Percentiles rank a stretch among this genome's conserved stretches.
Conservation (phyloP, 495 filamentous ascomycete genomes). For the Aspergillus bridgeri region DNA sequence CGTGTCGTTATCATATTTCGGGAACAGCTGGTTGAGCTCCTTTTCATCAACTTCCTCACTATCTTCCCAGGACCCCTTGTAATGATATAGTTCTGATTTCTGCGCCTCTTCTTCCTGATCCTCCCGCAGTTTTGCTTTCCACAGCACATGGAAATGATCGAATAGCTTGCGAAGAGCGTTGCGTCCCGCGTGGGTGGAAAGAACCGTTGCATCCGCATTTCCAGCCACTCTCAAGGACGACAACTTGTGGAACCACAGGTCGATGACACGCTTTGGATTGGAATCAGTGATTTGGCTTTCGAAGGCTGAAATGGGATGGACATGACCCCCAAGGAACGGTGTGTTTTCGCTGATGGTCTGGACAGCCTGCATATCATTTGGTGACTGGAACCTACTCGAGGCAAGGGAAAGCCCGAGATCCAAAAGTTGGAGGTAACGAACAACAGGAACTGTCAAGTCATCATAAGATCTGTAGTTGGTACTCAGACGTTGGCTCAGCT, state of each 20-base stretch:
- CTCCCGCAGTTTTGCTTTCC: constrained; percentile 67
- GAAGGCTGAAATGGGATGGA: constrained; percentile 22
- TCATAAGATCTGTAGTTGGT: constrained; percentile 71
- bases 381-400: constrained; percentile 22
- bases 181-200: constrained; percentile 26
- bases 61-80: constrained; percentile 69
- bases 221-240: constrained; percentile 35
- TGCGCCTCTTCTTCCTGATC: constrained; percentile 69
- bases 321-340: constrained; percentile 60
- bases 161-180: constrained; percentile 49
- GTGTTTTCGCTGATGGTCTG: constrained; percentile 47
- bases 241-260: constrained; percentile 45
- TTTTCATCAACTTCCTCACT: constrained; percentile 72
- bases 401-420: constrained; percentile 69
- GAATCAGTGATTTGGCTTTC: constrained; percentile 13
- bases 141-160: constrained; percentile 68
- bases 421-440: constrained; percentile 79
- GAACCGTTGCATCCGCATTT: constrained; percentile 32
- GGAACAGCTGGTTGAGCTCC: constrained; percentile 77
- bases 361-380: constrained; percentile 25
- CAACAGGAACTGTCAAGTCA: constrained; percentile 73
- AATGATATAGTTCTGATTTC: constrained; percentile 74
- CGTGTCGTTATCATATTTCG: constrained; percentile 58
- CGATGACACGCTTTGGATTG: constrained; percentile 38
- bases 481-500: constrained; percentile 63